Evolutionary conservation across 306 rosid genomes (phyloP), one percentile per base, ranked within the genome.

Genomic region (Corylus avellana): DNA sequence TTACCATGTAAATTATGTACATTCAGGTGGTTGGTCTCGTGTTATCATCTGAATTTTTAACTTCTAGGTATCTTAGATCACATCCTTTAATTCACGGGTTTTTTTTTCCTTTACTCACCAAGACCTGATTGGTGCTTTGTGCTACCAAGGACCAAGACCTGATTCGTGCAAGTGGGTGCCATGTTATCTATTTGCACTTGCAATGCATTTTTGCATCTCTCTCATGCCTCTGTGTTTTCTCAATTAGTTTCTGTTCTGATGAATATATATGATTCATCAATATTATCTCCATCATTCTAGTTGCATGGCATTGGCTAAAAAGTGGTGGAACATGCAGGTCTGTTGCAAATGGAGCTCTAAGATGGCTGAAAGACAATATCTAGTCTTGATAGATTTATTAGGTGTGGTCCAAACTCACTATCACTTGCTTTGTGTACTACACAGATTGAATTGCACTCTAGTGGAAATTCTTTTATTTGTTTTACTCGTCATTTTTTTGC

Each of bases 291-390:
- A 32, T 53, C 54, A 68, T 75, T 54, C 51, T 80, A 57, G 62
- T 18, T 70, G 18, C 77, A 61, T 35, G 71, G 75, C 58, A 49
- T 67, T 75, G 82, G 71, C 78, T 16, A 7, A 57, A 75, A 61
- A 58, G 48, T 32, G 61, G 12, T 71, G 63, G 47, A 70, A 82
- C 75, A 68, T 77, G 86, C 93, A 92, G 98, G 86, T 89, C 93
- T 47, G 88, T 91, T 54, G 92, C 98, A 71, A 87, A 88, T 77
- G 97, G 94, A 80, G 97, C 96, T 72, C 81, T 95, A 50, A 92
- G 89, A 87, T 95, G 98, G 98, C 86, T 95, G 78, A 95, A 90
- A 80, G 98, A 95, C 80, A 95, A 92, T 77, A 91, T 95, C 48
- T 95, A 93, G 89, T 20, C 50, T 47, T 74, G 25, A 73, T 76